phyloP scores from a whole-genome alignment of 805 yeast species.

The Kodamaea fukazawae region DNA sequence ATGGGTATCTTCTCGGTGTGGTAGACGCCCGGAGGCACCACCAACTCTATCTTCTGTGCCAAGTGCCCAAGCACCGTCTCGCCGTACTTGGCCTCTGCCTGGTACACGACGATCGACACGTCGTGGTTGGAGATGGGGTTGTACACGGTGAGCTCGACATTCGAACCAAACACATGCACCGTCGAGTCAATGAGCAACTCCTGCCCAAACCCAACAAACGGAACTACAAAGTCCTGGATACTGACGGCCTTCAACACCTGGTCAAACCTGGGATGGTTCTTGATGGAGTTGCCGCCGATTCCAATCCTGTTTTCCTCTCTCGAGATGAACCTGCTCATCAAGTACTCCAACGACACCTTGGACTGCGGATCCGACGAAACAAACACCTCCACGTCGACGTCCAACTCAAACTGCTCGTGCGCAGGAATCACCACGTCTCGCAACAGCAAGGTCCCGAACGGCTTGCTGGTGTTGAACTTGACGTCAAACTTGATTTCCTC shows the following conservation, averaged over 20 bases:
- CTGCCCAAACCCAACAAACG: slow-evolving; percentile 23
- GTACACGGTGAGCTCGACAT: slow-evolving; percentile 50
- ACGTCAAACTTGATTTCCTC: slow-evolving; percentile 26
- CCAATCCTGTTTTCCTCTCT: slow-evolving; percentile 5
- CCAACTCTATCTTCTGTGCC: slow-evolving; percentile 36
- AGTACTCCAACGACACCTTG: slow-evolving; percentile 2
- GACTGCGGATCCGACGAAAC: background rate
- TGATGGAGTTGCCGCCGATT: slow-evolving; percentile 1
- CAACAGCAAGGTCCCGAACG: slow-evolving; percentile 27
- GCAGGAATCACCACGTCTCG: slow-evolving; percentile 5
- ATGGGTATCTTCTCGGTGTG: slow-evolving; percentile 51
- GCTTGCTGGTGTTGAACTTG: slow-evolving; percentile 24
- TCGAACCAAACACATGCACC: slow-evolving; percentile 54
- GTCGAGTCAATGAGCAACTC: slow-evolving; percentile 48
- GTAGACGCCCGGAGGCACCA: slow-evolving; percentile 52
- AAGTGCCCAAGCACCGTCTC: slow-evolving; percentile 47
- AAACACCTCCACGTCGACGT: slow-evolving; percentile 1
- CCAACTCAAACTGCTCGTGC: background rate
- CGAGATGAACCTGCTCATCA: slow-evolving; percentile 7
- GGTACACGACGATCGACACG: slow-evolving; percentile 38
- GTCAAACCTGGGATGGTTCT: slow-evolving; percentile 4
- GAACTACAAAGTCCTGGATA: slow-evolving; percentile 21
- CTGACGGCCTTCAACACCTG: slow-evolving; percentile 18
- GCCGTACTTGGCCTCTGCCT: slow-evolving; percentile 49
- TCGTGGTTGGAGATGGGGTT: slow-evolving; percentile 54